These are phyloP conservation scores for Diaporthe humulicola DNA, from an alignment of 2,329 filamentous ascomycete species.

Conservation along the genomic window DNA sequence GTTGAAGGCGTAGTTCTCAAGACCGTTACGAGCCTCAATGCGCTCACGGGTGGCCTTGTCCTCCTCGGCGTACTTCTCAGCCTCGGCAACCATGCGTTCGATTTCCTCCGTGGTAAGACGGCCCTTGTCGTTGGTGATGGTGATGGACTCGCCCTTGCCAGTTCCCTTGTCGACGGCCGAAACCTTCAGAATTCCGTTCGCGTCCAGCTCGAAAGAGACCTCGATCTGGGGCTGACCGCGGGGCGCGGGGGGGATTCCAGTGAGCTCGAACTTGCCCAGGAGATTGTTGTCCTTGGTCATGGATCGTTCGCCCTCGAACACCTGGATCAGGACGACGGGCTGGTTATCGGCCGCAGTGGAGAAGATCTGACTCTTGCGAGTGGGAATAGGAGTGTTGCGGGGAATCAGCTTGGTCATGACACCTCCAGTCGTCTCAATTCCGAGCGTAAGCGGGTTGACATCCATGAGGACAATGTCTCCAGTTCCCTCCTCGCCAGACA, in stretches of 20 bases:
- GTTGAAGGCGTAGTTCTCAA: constrained; percentile 99
- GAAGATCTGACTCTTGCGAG: constrained; percentile 98
- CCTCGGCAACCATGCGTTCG: constrained; percentile 98
- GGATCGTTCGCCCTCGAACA: constrained; percentile 92
- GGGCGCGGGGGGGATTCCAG: constrained; percentile 92
- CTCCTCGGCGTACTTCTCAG: constrained; percentile 98
- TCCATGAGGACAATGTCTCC: constrained; percentile 93
- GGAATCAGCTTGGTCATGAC: constrained; percentile 98
- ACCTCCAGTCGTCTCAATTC: constrained; percentile 97
- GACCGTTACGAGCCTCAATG: constrained; percentile 94
- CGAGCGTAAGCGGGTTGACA: constrained; percentile 94
- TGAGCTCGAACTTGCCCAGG: constrained; percentile 98
- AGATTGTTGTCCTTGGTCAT: constrained; percentile 98
- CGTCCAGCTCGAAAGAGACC: constrained; percentile 96
- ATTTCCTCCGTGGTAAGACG: constrained; percentile 97
- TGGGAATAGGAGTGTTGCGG: constrained; percentile 94
- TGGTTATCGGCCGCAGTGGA: constrained; percentile 97
- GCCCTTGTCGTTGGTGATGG: constrained; percentile 99
- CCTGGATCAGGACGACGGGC: constrained; percentile 94
- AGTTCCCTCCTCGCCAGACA: constrained; percentile 88
- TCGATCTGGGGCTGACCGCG: constrained; percentile 98
- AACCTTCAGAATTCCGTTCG: constrained; percentile 98
- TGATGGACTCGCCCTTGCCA: constrained; percentile 96
- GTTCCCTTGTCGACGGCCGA: constrained; percentile 97
- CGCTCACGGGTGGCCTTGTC: constrained; percentile 98